Evolutionary conservation across 2,329 filamentous ascomycete species (phyloP), one percentile per base, ranked within the genome.

Genomic region (Rosellinia necatrix): DNA sequence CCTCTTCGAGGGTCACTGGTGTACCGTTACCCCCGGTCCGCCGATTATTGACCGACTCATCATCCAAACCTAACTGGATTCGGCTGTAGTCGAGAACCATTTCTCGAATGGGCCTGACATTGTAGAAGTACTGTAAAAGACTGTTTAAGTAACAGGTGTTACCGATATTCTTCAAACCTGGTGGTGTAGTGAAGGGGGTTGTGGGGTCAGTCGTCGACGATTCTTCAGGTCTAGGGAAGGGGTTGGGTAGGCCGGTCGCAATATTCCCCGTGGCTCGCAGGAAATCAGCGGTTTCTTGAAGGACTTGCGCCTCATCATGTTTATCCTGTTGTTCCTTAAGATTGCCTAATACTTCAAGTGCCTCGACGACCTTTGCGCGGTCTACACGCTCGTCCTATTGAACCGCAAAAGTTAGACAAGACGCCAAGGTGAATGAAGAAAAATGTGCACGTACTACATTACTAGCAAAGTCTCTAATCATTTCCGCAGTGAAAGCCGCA

Each of bases 81-180:
- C 85, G 73, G 22, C 93, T 85, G 63, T 90, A 91, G 46, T 91
- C 79, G 55, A 96, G 78, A 3, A 97, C 86, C 62, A 97, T 83
- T 4, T 94, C 82, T 46, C 93, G 85, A 25, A 97, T 79, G 2
- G 90, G 86, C 59, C 86, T 88, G 52, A 97, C 84, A 0, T 92
- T 96, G 71, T 96, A 97, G 63, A 97, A 89, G 70, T 96, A 97
- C 67, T 99, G 94, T 8, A 99, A 79, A 44, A 99, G 82, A 74
- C 93, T 97, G 77, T 99, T 99, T 51, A 99, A 81, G 68, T 99
- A 99, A 72, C 94, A 99, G 0, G 96, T 99, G 68, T 99, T 99
- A 56, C 94, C 92, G 54, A 97, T 96, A 65, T 97, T 99, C 61
- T 87, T 83, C 5, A 97, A 81, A 0, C 94, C 94, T 19, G 96